Evolutionary conservation across 306 rosid species (phyloP).

Genomic region (Potentilla sterilis): DNA sequence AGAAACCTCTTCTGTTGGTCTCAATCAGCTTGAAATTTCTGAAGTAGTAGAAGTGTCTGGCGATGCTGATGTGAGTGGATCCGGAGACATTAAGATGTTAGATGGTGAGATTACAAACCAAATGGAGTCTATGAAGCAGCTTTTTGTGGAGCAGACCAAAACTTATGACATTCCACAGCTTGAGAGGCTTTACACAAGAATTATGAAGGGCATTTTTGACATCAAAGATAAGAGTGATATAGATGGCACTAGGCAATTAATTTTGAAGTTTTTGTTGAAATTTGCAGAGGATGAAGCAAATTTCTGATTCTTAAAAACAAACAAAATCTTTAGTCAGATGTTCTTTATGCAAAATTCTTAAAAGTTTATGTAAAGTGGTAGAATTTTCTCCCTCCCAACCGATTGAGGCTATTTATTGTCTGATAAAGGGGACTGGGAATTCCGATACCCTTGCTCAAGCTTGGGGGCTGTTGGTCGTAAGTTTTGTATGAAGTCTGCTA

Average conservation of each 20-base stretch:
- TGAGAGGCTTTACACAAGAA: constrained; percentile 78
- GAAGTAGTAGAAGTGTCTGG: constrained; percentile 33
- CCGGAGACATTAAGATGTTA: constrained; percentile 38
- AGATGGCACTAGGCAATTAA: constrained; percentile 50
- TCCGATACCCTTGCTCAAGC: no score
- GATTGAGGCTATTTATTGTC: no score
- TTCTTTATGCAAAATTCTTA: background rate
- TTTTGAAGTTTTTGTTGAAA: constrained; percentile 63
- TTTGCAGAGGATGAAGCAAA: constrained; percentile 75
- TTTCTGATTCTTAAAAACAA: constrained; percentile 39
- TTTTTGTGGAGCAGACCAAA: constrained; percentile 52
- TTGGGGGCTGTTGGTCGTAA: no score
- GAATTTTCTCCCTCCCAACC: background rate
- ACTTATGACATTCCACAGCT: constrained; percentile 75
- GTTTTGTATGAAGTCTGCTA: no score
- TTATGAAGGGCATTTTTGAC: constrained; percentile 85
- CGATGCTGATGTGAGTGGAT: constrained; percentile 31
- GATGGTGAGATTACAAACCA: constrained; percentile 52
- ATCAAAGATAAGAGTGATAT: constrained; percentile 39
- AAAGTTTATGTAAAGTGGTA: background rate
- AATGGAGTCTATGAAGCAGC: constrained; percentile 52
- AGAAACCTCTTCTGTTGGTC: constrained; percentile 40
- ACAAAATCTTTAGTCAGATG: background rate
- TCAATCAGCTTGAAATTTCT: constrained; percentile 33
- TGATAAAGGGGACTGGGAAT: no score